Percentiles rank a stretch among this genome's conserved stretches.
These are phyloP conservation scores for Sisymbrium irio DNA, from an alignment of 345 rosid genomes.

Conservation along the genomic window DNA sequence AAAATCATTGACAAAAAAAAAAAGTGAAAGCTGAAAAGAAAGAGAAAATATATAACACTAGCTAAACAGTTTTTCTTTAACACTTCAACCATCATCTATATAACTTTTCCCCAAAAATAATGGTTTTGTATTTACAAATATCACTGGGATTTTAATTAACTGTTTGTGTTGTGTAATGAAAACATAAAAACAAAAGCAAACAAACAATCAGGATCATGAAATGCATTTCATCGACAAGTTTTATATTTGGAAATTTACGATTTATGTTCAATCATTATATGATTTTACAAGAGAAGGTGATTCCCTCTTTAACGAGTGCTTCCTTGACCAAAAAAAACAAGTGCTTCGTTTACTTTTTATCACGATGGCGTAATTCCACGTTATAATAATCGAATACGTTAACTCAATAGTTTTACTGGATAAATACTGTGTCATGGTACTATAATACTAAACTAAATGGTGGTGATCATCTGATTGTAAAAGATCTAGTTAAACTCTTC, in stretches of 20 bases:
- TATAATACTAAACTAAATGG: background rate
- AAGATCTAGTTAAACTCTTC: background rate
- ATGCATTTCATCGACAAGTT: background rate
- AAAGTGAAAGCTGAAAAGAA: background rate
- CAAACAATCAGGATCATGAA: conserved; percentile 9
- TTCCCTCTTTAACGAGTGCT: background rate
- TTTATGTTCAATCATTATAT: no score
- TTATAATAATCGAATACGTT: background rate
- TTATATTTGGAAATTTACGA: no score
- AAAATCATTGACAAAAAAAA: background rate
- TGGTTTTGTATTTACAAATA: background rate
- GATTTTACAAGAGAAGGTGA: background rate
- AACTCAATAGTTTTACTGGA: background rate
- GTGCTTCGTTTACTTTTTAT: background rate
- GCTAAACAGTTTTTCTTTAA: background rate
- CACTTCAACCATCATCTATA: background rate
- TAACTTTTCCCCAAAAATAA: background rate
- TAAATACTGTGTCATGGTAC: background rate
- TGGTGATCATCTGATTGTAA: background rate
- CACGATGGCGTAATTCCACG: background rate
- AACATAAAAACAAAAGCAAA: background rate
- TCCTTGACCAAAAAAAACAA: no score
- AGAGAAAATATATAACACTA: background rate
- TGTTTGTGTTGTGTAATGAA: background rate
- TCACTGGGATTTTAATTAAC: background rate